phyloP scores from a whole-genome alignment of 1,139 yeast species.

The Geotrichum siamense region DNA sequence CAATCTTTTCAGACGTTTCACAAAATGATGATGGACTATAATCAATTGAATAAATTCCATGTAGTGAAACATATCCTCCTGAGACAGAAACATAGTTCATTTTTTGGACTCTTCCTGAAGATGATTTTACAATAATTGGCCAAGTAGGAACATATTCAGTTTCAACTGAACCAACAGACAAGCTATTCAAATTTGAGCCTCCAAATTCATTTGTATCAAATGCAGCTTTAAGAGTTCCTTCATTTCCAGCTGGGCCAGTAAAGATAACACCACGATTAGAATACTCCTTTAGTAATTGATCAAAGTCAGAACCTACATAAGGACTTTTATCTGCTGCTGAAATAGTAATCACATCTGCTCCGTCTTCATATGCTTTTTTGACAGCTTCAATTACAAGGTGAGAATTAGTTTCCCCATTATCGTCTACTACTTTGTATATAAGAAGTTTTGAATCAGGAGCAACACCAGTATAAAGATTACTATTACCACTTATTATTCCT shows the following conservation, averaged over 20 bases:
- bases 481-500: conserved; percentile 41
- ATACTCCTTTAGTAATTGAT: conserved; percentile 1
- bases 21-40: conserved; percentile 6
- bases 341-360: conserved; percentile 21
- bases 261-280: conserved; percentile 10
- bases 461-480: conserved; percentile 47
- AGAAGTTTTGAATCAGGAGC: conserved; percentile 30
- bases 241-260: conserved; percentile 15
- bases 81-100: conserved; percentile 8
- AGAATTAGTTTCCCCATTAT: conserved; percentile 6
- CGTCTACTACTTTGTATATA: conserved; percentile 5
- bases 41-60: conserved; percentile 9
- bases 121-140: conserved; percentile 12
- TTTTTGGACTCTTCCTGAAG: background rate
- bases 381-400: conserved; percentile 22
- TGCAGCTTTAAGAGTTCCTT: conserved; percentile 12
- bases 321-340: conserved; percentile 17
- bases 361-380: conserved; percentile 20
- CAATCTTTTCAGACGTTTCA: background rate
- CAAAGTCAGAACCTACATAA: conserved; percentile 1
- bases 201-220: conserved; percentile 5
- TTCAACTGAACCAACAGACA: conserved; percentile 12
- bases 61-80: conserved; percentile 11
- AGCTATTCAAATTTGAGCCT: background rate
- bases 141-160: conserved; percentile 9